Percentiles rank a stretch among this genome's conserved stretches.
Evolutionary conservation across 2,329 filamentous ascomycete genomes (phyloP).

Genomic region (Aspergillus udagawae): DNA sequence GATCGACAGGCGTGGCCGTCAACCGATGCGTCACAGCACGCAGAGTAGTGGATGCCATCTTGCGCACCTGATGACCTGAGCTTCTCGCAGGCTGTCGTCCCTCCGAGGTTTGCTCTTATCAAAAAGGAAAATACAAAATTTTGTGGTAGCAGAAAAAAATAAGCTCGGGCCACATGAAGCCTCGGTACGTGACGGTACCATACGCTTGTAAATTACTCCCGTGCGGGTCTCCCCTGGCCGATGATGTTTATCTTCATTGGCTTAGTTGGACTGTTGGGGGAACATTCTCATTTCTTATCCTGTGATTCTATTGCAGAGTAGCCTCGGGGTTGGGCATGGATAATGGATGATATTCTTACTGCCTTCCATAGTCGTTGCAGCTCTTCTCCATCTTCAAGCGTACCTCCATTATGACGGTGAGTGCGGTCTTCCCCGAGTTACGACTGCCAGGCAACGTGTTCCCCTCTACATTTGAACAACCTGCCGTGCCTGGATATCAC

Average conservation of each 20-base stretch:
- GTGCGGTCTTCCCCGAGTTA: conserved; percentile 3
- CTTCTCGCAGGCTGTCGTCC: background rate
- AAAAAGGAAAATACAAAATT: conserved; percentile 7
- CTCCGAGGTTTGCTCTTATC: background rate
- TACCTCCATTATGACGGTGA: conserved; percentile 21
- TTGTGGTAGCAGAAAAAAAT: background rate
- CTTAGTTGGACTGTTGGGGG: conserved; percentile 1
- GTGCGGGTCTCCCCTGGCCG: conserved; percentile 19
- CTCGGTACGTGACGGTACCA: conserved; percentile 26
- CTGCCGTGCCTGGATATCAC: background rate
- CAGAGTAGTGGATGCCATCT: conserved; percentile 33
- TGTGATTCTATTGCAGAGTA: conserved; percentile 9
- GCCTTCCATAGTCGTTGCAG: conserved; percentile 9
- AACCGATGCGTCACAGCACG: conserved; percentile 50
- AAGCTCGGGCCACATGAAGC: conserved; percentile 31
- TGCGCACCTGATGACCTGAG: conserved; percentile 3
- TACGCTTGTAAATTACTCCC: conserved; percentile 11
- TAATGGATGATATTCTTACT: conserved; percentile 13
- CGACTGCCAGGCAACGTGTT: background rate
- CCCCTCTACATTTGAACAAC: background rate
- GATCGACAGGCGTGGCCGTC: conserved; percentile 64
- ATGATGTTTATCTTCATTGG: conserved; percentile 16
- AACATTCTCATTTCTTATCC: background rate
- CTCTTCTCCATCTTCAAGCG: conserved; percentile 5
- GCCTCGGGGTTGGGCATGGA: conserved; percentile 18